A percentile compares a stretch with the other conserved stretches of the same genome.
Conservation (phyloP, 495 filamentous ascomycete genomes). For the Achaetomiella virescens region DNA sequence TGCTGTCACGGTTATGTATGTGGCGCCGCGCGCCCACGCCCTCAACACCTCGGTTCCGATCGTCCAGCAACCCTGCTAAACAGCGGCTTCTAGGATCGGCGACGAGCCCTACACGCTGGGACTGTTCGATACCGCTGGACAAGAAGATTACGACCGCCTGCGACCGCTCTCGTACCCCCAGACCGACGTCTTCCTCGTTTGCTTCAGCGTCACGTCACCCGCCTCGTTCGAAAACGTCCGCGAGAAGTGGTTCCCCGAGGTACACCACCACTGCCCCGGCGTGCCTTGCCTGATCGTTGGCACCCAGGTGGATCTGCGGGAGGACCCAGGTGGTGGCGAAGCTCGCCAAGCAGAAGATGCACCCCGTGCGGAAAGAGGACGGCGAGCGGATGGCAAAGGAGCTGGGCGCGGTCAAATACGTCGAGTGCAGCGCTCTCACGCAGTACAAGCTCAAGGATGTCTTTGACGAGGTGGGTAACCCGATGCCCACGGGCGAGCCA, state of each 20-base stretch:
- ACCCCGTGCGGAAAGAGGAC: slow-evolving; percentile 82
- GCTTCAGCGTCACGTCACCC: slow-evolving; percentile 98
- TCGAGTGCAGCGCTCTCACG: slow-evolving; percentile 95
- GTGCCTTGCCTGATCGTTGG: slow-evolving; percentile 97
- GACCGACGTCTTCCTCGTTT: slow-evolving; percentile 97
- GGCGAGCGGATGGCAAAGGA: slow-evolving; percentile 96
- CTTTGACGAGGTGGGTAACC: slow-evolving; percentile 82
- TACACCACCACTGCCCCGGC: slow-evolving; percentile 96
- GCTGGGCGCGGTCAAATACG: slow-evolving; percentile 92
- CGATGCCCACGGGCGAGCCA: not conserved
- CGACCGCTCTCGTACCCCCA: slow-evolving; percentile 95
- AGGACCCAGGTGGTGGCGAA: slow-evolving; percentile 86
- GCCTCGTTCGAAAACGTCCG: slow-evolving; percentile 98
- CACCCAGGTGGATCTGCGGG: slow-evolving; percentile 93
- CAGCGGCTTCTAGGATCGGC: slow-evolving; percentile 67
- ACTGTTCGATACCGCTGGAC: slow-evolving; percentile 95
- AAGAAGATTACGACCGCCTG: slow-evolving; percentile 98
- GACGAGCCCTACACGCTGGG: slow-evolving; percentile 98
- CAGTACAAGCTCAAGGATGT: slow-evolving; percentile 99
- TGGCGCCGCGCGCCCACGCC: slow-evolving; percentile 20
- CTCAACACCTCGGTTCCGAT: not conserved
- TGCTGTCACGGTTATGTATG: slow-evolving; percentile 98
- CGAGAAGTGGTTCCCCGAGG: slow-evolving; percentile 98
- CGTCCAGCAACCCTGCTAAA: slow-evolving; percentile 6
- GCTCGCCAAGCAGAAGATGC: slow-evolving; percentile 90